These are phyloP conservation scores for Pouteria campechiana DNA, from an alignment of 179 eudicot genomes.

Conservation along the genomic window DNA sequence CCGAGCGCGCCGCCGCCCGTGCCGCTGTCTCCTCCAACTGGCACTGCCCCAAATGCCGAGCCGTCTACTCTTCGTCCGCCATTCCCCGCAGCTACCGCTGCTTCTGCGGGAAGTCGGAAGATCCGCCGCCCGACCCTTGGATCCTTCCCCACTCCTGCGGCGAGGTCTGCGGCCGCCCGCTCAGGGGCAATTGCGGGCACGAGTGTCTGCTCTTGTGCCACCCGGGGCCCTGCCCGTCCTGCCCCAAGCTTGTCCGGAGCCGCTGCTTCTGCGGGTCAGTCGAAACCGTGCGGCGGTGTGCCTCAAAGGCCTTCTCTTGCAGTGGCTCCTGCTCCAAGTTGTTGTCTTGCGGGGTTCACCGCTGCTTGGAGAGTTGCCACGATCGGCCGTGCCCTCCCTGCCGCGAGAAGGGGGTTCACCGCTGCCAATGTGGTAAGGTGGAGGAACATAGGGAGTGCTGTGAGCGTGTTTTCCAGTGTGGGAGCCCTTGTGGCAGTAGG, in stretches of 20 bases:
- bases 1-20: slow-evolving; percentile 70
- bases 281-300: slow-evolving; percentile 78
- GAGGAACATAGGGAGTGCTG: slow-evolving; percentile 69
- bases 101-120: slow-evolving; percentile 62
- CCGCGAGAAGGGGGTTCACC: slow-evolving; percentile 43
- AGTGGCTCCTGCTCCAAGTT: slow-evolving; percentile 33
- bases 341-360: slow-evolving; percentile 60
- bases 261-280: slow-evolving; percentile 66
- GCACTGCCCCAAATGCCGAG: slow-evolving; percentile 88
- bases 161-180: slow-evolving; percentile 59
- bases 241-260: slow-evolving; percentile 69
- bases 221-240: slow-evolving; percentile 94
- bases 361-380: slow-evolving; percentile 71
- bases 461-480: slow-evolving; percentile 62
- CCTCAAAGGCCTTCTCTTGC: slow-evolving; percentile 88
- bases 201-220: slow-evolving; percentile 78
- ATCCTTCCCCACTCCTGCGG: slow-evolving; percentile 94
- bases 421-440: slow-evolving; percentile 72
- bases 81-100: slow-evolving; percentile 74
- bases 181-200: slow-evolving; percentile 74
- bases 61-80: slow-evolving; percentile 47
- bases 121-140: slow-evolving; percentile 88
- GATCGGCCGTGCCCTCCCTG: slow-evolving; percentile 78
- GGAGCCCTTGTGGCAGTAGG: slow-evolving; percentile 32
- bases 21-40: slow-evolving; percentile 29